Conservation (phyloP, 257 asterid genomes). For the Marsdenia floribunda region DNA sequence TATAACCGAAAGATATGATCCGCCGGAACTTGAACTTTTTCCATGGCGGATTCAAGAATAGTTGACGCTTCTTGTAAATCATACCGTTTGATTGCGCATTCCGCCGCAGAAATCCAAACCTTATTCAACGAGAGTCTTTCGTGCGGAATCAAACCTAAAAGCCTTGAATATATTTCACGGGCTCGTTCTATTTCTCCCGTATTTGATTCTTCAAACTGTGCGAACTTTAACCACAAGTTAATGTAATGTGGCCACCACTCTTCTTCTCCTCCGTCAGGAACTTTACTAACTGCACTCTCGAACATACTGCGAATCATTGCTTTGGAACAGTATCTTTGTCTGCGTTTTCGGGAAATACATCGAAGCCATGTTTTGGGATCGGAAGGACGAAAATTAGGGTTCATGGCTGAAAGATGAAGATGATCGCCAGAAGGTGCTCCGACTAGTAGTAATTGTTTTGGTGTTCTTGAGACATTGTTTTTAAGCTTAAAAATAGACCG, state of each 20-base stretch:
- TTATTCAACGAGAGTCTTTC: slow-evolving; percentile 61
- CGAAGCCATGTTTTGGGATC: no score
- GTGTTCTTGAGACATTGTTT: no score
- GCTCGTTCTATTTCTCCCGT: slow-evolving; percentile 51
- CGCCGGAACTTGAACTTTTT: slow-evolving; percentile 24
- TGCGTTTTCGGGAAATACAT: no score
- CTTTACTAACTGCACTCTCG: slow-evolving; percentile 36
- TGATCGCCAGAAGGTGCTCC: no score
- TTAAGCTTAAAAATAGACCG: no score
- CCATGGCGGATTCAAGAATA: slow-evolving; percentile 25
- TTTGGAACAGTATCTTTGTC: no score
- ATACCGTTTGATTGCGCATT: slow-evolving; percentile 62
- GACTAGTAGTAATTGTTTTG: no score
- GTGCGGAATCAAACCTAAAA: slow-evolving; percentile 22
- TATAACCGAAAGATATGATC: slow-evolving; percentile 15
- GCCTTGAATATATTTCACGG: slow-evolving; percentile 52
- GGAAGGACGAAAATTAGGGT: no score
- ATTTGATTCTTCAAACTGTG: slow-evolving; percentile 43
- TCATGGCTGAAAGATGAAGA: no score
- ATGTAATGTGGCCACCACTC: slow-evolving; percentile 56
- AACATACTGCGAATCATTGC: not conserved
- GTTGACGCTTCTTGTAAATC: slow-evolving; percentile 26
- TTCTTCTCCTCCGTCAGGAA: no score
- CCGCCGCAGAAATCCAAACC: slow-evolving; percentile 84
- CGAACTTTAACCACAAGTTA: slow-evolving; percentile 48